These are phyloP conservation scores for Amanita phalloides DNA, from an alignment of 768 basidiomycete species.

Conservation along the genomic window DNA sequence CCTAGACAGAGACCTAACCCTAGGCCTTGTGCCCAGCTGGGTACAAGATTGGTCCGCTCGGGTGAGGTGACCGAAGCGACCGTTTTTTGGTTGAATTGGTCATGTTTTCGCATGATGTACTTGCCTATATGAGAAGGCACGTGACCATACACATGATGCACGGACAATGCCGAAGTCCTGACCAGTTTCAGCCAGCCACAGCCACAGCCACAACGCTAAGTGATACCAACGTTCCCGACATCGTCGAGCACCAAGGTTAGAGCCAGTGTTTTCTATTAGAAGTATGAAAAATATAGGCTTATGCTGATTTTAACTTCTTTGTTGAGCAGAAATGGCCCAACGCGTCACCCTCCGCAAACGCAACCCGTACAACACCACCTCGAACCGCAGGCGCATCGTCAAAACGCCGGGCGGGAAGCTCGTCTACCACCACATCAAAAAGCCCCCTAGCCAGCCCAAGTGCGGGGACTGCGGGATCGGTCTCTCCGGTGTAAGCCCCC, in stretches of 20 bases:
- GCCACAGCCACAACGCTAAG: conserved; percentile 21
- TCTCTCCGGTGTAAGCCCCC: conserved; percentile 75
- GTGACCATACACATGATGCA: not conserved
- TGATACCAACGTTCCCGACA: conserved; percentile 39
- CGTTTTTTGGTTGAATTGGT: too few species aligned
- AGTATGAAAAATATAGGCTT: too few species aligned
- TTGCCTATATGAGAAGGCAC: too few species aligned
- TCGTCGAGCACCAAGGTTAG: conserved; percentile 55
- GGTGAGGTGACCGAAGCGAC: too few species aligned
- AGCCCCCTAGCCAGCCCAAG: conserved; percentile 83
- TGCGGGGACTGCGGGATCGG: conserved; percentile 97
- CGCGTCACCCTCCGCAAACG: conserved; percentile 99
- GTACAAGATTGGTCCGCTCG: too few species aligned
- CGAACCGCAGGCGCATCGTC: conserved; percentile 88
- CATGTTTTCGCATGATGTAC: too few species aligned
- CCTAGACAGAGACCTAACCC: too few species aligned
- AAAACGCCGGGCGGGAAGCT: conserved; percentile 99
- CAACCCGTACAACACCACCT: conserved; percentile 95
- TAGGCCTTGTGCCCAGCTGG: too few species aligned
- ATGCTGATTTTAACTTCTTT: not conserved
- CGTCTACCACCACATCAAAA: conserved; percentile 97
- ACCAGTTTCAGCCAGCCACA: conserved; percentile 5
- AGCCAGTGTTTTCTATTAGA: not conserved
- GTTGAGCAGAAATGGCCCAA: conserved; percentile 66
- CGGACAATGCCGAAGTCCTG: conserved; percentile 1